Base-by-base conservation (phyloP, 2,329 filamentous ascomycete species). In the Penicillium nordicum region DNA sequence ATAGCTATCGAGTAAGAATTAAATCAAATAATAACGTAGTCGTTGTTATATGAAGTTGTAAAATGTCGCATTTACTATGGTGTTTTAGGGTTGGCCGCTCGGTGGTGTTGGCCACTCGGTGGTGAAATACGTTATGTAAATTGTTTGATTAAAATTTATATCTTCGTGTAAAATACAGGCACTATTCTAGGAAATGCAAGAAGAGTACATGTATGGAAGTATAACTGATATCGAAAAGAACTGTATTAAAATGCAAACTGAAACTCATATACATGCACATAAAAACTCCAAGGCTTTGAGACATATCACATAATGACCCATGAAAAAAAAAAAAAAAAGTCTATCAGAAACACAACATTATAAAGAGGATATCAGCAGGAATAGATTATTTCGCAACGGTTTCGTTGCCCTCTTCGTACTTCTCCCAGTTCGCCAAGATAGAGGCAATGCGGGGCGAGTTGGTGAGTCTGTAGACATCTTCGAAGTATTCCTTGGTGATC, bases 401-500 rank as follows among this genome's bases (percentile, higher is more conserved):
- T 53, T 69, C 69, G 52, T 57, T 67, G 30, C 63, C 73, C 57
- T 78, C 76, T 62, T 80, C 78, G 72, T 88, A 90, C 75, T 85
- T 87, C 48, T 90, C 88, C 88, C 88, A 91, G 80, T 97, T 96
- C 64, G 91, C 90, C 73, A 97, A 75, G 57, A 80, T 76, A 58
- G 78, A 73, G 32, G 77, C 78, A 61, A 80, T 78, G 40, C 77
- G 80, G 43, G 85, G 85, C 21, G 81, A 84, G 79, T 95, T 97
- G 53, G 94, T 99, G 73, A 99, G 79, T 68, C 86, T 86, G 80
- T 97, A 97, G 49, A 99, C 95, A 72, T 97, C 94, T 83, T 99
- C 93, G 78, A 99, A 99, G 80, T 99, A 99, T 80, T 97, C 94
- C 83, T 92, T 96, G 53, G 92, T 96, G 64, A 99, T 82, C 74